Evolutionary conservation across 768 basidiomycete species (phyloP).

Genomic region (Trametes cinnabarina): DNA sequence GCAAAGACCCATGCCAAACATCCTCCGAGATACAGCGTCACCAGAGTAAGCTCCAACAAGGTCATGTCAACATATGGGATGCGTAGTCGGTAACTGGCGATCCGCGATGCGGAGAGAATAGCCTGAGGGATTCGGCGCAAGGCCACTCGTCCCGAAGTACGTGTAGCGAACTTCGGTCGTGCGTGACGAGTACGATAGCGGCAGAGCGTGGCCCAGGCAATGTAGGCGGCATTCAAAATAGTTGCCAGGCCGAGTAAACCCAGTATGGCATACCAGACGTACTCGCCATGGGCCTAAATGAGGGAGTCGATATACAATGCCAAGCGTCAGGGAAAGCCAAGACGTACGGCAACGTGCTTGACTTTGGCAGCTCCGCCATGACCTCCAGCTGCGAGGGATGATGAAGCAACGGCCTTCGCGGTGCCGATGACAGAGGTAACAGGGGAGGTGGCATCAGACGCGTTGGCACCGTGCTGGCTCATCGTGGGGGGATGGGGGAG

Average conservation of each 20-base stretch:
- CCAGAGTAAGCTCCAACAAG: slow-evolving; percentile 29
- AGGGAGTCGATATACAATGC: neutral
- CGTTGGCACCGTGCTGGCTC: neutral
- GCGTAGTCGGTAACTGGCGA: slow-evolving; percentile 29
- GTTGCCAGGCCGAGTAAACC: slow-evolving; percentile 16
- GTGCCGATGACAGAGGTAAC: neutral
- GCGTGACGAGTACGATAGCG: neutral
- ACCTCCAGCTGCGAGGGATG: neutral
- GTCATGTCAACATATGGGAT: slow-evolving; percentile 27
- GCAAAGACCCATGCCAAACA: slow-evolving; percentile 32
- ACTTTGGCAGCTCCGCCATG: neutral
- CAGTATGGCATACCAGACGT: slow-evolving; percentile 7
- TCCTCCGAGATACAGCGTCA: slow-evolving; percentile 27
- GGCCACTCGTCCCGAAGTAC: slow-evolving; percentile 10
- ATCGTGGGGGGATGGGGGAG: neutral
- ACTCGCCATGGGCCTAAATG: neutral
- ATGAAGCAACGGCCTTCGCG: neutral
- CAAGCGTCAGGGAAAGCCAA: neutral
- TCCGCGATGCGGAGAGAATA: slow-evolving; percentile 26
- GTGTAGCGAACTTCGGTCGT: neutral
- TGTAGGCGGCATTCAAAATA: slow-evolving; percentile 15
- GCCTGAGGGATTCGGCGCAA: slow-evolving; percentile 27
- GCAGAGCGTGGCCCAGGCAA: slow-evolving; percentile 18
- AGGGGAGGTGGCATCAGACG: neutral
- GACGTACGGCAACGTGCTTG: neutral